Evolutionary conservation across 2,329 filamentous ascomycete species (phyloP).

Genomic region (Endocalyx cinctus): DNA sequence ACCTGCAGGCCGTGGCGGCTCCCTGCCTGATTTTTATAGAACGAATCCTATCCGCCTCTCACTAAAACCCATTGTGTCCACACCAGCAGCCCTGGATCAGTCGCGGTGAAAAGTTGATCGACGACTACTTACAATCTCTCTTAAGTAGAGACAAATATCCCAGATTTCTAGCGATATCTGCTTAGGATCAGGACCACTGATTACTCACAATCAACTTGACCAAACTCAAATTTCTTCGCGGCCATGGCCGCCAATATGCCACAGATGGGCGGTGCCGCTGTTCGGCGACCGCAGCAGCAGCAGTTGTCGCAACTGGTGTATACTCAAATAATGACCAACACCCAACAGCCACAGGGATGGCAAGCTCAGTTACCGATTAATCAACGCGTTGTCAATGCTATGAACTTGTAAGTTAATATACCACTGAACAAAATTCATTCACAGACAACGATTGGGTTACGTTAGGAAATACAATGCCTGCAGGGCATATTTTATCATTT

Average conservation of each 20-base stretch:
- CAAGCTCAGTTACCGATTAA: slow-evolving; percentile 25
- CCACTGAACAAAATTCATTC: too few species aligned
- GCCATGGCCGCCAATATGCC: slow-evolving; percentile 59
- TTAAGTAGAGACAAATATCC: too few species aligned
- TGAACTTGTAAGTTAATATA: slow-evolving; percentile 34
- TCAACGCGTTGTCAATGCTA: slow-evolving; percentile 28
- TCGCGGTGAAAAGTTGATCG: slow-evolving; percentile 1
- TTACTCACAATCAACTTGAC: too few species aligned
- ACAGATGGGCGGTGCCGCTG: slow-evolving; percentile 49
- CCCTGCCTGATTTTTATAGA: slow-evolving; percentile 3
- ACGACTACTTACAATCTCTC: too few species aligned
- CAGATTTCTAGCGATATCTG: too few species aligned
- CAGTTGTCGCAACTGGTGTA: slow-evolving; percentile 38
- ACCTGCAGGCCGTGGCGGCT: slow-evolving; percentile 10
- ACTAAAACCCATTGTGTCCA: background rate
- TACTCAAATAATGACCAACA: slow-evolving; percentile 22
- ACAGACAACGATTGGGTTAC: too few species aligned
- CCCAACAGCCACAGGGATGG: slow-evolving; percentile 24
- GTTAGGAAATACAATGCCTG: too few species aligned
- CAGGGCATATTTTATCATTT: too few species aligned
- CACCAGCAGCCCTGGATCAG: slow-evolving; percentile 1
- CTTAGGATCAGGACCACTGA: too few species aligned
- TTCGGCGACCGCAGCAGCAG: slow-evolving; percentile 34
- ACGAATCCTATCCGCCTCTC: background rate
- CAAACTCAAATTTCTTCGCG: slow-evolving; percentile 25